Base-by-base conservation (phyloP, 164 flowering plant genomes). In the Vitis labrusca region DNA sequence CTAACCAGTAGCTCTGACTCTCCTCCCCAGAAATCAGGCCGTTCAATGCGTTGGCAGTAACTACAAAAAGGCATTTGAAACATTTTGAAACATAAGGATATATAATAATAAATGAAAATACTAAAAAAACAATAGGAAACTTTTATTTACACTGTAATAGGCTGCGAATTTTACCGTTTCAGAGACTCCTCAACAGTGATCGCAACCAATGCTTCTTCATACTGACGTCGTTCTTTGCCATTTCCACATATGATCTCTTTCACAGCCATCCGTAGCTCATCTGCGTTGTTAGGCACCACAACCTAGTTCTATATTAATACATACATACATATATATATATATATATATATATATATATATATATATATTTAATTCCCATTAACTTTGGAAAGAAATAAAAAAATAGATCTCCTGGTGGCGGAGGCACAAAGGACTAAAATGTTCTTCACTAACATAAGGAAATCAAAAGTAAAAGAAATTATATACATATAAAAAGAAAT, bases 11-110 rank as follows among this genome's bases (percentile, higher is more conserved):
- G 78, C 76, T 94, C 97, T 37, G 97, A 86, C 76, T 94, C 97
- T 63, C 98, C 97, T 67, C 98, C 98, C 98, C 98, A 94, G 69
- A 94, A 94, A 74, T 94, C 88, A 65, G 93, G 72, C 49, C 84
- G 73, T 65, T 69, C 79, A 76, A 94, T 89, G 29, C 98, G 92
- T 71, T 88, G 91, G 83, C 98, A 94, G 80, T 94, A 94, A 68
- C 97, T 94, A 48, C 52, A 76, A 10, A 71, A 50, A 67, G 66
- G 51, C 14, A 65, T 63, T 27, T 19, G 29, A 2, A 49, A 16
- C n/a, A 13, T 1, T 5, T 12, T 13, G 12, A 55, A 14, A 23
- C 29, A 59, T 59, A 5, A 15, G 15, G 30, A 44, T 30, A n/a
- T 10, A 12, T 8, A 54, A 37, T 6, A 37, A 37, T 37, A 37